These are phyloP conservation scores for Trichocomaceae sp. DNA, from an alignment of 2,329 filamentous ascomycete genomes.

Conservation along the genomic window DNA sequence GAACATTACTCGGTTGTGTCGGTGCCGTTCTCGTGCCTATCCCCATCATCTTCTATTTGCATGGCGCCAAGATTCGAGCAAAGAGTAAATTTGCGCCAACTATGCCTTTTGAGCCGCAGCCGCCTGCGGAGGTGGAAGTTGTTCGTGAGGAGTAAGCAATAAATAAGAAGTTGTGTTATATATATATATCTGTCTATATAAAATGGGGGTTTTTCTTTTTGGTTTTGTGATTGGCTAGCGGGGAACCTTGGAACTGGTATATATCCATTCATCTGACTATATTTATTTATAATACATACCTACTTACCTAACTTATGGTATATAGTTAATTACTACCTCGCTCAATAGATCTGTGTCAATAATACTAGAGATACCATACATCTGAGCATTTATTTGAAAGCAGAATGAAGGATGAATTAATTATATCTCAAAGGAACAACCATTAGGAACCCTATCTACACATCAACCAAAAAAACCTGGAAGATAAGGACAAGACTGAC, in stretches of 20 bases:
- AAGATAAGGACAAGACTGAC: neutral
- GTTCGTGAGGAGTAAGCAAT: constrained; percentile 1
- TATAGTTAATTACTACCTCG: too few relatives aligned
- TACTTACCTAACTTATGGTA: too few relatives aligned
- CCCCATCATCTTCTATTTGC: constrained; percentile 33
- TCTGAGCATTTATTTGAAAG: too few relatives aligned
- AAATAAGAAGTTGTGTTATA: neutral
- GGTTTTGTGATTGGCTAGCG: neutral
- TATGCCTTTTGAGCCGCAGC: constrained; percentile 13
- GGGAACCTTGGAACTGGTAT: neutral
- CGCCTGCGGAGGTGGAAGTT: neutral
- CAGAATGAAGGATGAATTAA: too few relatives aligned
- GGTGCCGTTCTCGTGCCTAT: constrained; percentile 32
- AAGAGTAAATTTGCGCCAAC: constrained; percentile 32
- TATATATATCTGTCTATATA: neutral
- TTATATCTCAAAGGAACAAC: too few relatives aligned
- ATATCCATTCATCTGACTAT: too few relatives aligned
- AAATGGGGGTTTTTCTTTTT: neutral
- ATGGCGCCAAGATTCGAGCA: constrained; percentile 23
- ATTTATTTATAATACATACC: too few relatives aligned
- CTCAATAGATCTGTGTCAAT: too few relatives aligned
- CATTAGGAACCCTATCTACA: too few relatives aligned
- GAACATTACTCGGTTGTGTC: constrained; percentile 33
- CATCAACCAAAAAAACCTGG: too few relatives aligned
- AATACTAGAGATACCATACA: too few relatives aligned